These are phyloP conservation scores for Lactarius sanguifluus DNA, from an alignment of 768 basidiomycete species.

Conservation along the genomic window DNA sequence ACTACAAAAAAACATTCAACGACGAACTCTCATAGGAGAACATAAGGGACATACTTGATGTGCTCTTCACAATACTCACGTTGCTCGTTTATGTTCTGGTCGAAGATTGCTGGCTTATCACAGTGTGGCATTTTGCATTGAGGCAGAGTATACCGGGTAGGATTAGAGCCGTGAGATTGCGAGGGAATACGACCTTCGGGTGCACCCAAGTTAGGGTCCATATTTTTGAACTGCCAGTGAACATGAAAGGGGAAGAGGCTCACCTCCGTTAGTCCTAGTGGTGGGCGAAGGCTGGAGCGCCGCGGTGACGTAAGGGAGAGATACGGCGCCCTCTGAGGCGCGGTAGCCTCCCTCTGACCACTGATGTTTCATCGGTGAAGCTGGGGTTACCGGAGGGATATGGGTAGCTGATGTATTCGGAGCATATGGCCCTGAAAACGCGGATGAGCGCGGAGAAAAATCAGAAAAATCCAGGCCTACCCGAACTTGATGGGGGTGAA, in stretches of 20 bases:
- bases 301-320: background rate
- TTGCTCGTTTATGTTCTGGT: conserved; percentile 4
- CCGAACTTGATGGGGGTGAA: background rate
- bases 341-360: background rate
- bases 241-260: background rate
- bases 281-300: background rate
- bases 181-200: background rate
- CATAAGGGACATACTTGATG: background rate
- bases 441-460: background rate
- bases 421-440: background rate
- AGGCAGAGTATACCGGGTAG: background rate
- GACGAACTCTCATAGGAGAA: background rate
- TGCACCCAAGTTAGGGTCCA: background rate
- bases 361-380: background rate
- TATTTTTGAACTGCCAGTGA: background rate
- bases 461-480: background rate
- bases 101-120: background rate
- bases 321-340: background rate
- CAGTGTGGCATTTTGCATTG: conserved; percentile 2
- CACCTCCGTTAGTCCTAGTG: background rate
- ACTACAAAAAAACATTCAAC: background rate
- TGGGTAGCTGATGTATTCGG: background rate
- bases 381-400: background rate
- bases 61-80: conserved; percentile 12
- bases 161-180: background rate